Evolutionary conservation across 345 rosid genomes (phyloP).

Genomic region (Pseudoturritis turrita): DNA sequence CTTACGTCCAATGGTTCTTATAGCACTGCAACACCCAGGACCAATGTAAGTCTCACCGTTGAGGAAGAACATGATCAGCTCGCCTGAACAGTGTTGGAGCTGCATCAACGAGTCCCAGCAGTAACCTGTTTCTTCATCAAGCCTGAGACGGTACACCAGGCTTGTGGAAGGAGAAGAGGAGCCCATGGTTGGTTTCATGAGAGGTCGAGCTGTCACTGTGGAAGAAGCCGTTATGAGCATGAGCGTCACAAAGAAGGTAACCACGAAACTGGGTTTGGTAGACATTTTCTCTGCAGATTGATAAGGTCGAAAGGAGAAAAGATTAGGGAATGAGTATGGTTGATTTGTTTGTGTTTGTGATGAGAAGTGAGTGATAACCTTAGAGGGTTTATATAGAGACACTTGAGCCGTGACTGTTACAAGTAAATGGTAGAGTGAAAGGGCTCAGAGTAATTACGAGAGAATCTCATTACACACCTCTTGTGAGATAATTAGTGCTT

Average conservation of each 20-base stretch:
- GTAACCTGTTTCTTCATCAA: slow-evolving; percentile 41
- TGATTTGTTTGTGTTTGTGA: slow-evolving; percentile 12
- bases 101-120: slow-evolving; percentile 78
- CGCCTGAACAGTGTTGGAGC: slow-evolving; percentile 77
- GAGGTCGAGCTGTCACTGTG: slow-evolving; percentile 17
- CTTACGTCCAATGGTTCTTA: slow-evolving; percentile 38
- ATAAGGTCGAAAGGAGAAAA: background rate
- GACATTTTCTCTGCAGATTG: slow-evolving; percentile 4
- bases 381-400: slow-evolving; percentile 15
- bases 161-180: slow-evolving; percentile 24
- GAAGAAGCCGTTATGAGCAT: slow-evolving; percentile 25
- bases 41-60: slow-evolving; percentile 72
- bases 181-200: slow-evolving; percentile 17
- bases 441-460: background rate
- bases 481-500: slow-evolving; percentile 14
- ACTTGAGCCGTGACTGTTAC: slow-evolving; percentile 19
- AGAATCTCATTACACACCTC: slow-evolving; percentile 8
- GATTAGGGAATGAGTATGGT: background rate
- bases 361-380: background rate
- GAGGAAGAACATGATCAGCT: slow-evolving; percentile 64
- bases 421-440: slow-evolving; percentile 14
- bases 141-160: slow-evolving; percentile 35
- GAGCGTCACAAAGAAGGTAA: slow-evolving; percentile 10
- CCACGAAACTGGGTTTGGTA: background rate
- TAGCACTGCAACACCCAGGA: slow-evolving; percentile 56